Conservation (phyloP, 495 filamentous ascomycete genomes). For the Xylaria curta region DNA sequence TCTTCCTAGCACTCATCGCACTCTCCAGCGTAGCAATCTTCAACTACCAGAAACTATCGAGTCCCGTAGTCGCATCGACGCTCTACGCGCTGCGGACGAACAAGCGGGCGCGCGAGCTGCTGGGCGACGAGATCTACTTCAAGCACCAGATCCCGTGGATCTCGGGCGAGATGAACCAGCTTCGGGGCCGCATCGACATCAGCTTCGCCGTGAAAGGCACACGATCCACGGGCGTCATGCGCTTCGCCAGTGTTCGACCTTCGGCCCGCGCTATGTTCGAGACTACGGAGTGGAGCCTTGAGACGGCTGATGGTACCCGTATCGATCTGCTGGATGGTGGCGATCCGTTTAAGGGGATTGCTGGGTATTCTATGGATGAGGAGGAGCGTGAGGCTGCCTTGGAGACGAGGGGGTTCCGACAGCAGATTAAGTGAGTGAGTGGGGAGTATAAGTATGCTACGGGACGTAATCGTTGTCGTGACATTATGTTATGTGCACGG, state of each 20-base stretch:
- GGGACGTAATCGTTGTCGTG: background rate
- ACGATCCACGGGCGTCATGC: slow-evolving; percentile 72
- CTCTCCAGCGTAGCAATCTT: slow-evolving; percentile 81
- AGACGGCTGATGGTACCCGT: slow-evolving; percentile 67
- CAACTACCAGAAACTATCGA: slow-evolving; percentile 95
- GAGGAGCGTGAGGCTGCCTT: slow-evolving; percentile 44
- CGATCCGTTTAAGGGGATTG: slow-evolving; percentile 64
- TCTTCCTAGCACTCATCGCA: slow-evolving; percentile 65
- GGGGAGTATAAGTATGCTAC: background rate
- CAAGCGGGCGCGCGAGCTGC: slow-evolving; percentile 68
- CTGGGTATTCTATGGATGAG: slow-evolving; percentile 39
- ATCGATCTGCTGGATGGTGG: slow-evolving; percentile 71
- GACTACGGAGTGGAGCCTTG: slow-evolving; percentile 78
- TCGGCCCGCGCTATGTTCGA: slow-evolving; percentile 75
- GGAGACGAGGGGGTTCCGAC: slow-evolving; percentile 50
- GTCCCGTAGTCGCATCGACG: slow-evolving; percentile 79
- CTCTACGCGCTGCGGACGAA: slow-evolving; percentile 90
- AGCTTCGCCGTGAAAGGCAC: slow-evolving; percentile 86
- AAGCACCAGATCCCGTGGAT: slow-evolving; percentile 90
- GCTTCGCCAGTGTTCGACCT: slow-evolving; percentile 77
- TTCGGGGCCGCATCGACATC: slow-evolving; percentile 91
- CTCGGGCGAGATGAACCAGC: slow-evolving; percentile 87
- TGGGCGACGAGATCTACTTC: slow-evolving; percentile 96
- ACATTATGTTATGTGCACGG: background rate
- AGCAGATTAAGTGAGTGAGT: slow-evolving; percentile 45